Base-by-base conservation (phyloP, 176 grass and related monocot genomes). In the Eremochloa ophiuroides region DNA sequence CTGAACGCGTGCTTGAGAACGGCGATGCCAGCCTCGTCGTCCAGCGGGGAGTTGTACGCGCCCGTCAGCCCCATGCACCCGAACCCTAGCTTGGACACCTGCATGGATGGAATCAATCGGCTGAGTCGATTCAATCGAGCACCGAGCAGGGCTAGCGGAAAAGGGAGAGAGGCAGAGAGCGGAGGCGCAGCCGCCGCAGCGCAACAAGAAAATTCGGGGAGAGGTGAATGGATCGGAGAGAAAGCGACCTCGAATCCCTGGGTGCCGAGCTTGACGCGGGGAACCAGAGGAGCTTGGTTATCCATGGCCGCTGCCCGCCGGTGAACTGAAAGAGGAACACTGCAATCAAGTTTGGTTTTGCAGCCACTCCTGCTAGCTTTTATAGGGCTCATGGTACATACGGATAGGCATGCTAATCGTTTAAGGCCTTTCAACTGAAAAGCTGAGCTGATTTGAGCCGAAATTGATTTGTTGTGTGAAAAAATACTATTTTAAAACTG, bases 61-160 rank as follows among this genome's bases (percentile, higher is more conserved):
- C 90, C 90, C 1, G 77, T 58, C 8, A 97, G 83, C 14, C 86
- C 88, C 85, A 91, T 91, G 73, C 95, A 97, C 1, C 95, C 90
- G 62, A 97, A 92, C 4, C 95, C 95, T 31, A 97, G 73, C 85
- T 91, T 92, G 10, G 95, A 97, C 62, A 97, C 92, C 95, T 93
- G 22, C 26, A 55, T 48, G 25, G 23, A 27, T 60, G 56, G 25
- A 26, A 20, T 42, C 28, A 22, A 55, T 31, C 42, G 34, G 16
- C 15, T 38, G 50, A 46, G 4, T 47, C 30, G 61, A 75, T 48
- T 84, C 61, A 38, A 18, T 47, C 74, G 41, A 20, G 6, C 33
- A 69, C n/a, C 15, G 39, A n/a, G n/a, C n/a, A n/a, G n/a, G 16
- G 18, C 15, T 18, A 33, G 18, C 2, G 43, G 69, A 20, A 10